Conservation (phyloP, 2,329 filamentous ascomycete genomes). For the Tolypocladium amazonense region DNA sequence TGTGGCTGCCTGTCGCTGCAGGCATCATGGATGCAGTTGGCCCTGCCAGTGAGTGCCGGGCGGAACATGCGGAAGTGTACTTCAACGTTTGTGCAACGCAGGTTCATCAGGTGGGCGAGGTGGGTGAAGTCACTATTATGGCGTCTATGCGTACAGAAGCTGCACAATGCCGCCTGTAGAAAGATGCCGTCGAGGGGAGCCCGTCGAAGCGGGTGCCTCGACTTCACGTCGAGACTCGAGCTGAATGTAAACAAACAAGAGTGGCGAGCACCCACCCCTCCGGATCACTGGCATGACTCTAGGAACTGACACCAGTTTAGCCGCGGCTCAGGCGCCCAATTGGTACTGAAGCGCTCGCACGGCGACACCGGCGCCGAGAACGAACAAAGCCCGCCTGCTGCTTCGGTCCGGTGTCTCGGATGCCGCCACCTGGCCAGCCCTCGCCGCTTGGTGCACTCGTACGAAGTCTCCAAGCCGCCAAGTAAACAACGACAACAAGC, state of each 20-base stretch:
- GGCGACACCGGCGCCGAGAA: too few relatives aligned
- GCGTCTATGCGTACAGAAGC: not conserved
- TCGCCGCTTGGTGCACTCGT: not conserved
- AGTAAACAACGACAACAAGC: not conserved
- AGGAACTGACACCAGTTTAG: not conserved
- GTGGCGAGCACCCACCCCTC: not conserved
- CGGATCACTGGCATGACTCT: not conserved
- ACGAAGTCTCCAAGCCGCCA: not conserved
- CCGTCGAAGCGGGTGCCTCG: too few relatives aligned
- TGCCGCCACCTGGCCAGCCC: not conserved
- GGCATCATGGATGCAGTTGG: not conserved
- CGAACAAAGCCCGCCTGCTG: not conserved
- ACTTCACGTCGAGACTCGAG: not conserved
- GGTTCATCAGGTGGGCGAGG: not conserved
- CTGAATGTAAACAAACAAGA: not conserved
- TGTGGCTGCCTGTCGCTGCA: not conserved
- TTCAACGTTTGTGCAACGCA: too few relatives aligned
- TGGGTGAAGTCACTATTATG: not conserved
- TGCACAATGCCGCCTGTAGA: not conserved
- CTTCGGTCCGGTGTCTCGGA: not conserved
- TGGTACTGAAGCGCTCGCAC: not conserved
- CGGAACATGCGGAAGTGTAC: not conserved
- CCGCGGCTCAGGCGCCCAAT: not conserved
- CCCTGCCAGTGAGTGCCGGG: not conserved
- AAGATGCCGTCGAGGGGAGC: not conserved